Conservation (phyloP, 805 yeast species). For the Wickerhamiella qilinensis region DNA sequence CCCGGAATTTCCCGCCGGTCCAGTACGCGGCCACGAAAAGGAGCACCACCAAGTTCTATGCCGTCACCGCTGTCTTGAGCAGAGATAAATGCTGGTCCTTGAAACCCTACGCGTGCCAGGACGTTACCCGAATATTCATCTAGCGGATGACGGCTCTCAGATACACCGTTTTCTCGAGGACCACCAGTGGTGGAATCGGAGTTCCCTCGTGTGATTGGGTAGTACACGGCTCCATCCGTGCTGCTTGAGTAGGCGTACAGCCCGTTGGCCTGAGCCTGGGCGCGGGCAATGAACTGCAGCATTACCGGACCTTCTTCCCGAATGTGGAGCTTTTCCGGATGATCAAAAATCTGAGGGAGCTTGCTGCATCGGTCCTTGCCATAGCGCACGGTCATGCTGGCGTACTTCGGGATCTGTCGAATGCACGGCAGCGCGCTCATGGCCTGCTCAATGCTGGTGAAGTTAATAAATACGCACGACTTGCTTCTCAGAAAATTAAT, state of each 20-base stretch:
- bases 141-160: no score
- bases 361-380: conserved; percentile 95
- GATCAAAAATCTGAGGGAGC: conserved; percentile 32
- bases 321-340: neutral
- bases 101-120: no score
- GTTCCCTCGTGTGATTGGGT: no score
- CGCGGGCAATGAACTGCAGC: conserved; percentile 3
- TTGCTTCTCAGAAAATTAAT: conserved; percentile 72
- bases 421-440: conserved; percentile 86
- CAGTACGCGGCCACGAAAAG: no score
- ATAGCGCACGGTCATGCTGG: conserved; percentile 64
- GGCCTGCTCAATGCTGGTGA: conserved; percentile 80
- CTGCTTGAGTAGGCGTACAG: neutral
- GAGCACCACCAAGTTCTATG: no score
- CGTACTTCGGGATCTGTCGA: conserved; percentile 47
- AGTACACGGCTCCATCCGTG: neutral
- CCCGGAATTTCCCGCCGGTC: no score
- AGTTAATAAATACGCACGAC: conserved; percentile 82
- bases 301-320: conserved; percentile 1
- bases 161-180: no score
- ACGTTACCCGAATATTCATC: no score
- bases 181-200: no score
- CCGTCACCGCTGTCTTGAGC: no score
- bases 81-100: no score
- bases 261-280: neutral